Conservation (phyloP, 352 stramenopile species). For the Globisporangium acanthophoron region DNA sequence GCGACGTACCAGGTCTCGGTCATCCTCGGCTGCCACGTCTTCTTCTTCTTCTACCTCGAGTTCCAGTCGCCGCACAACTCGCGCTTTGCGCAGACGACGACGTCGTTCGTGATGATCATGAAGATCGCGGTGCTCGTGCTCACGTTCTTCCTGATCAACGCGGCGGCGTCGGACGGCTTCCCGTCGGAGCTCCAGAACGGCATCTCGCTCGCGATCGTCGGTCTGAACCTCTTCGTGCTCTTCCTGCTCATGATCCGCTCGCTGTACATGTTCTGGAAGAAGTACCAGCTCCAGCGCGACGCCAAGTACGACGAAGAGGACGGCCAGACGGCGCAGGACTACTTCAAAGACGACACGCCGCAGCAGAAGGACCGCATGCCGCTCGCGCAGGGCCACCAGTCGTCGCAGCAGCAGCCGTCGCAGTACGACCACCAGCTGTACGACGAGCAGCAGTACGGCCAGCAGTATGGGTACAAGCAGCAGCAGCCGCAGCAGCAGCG, state of each 20-base stretch:
- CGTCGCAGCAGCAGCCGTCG: conserved; percentile 8
- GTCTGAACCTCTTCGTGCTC: conserved; percentile 63
- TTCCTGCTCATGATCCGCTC: conserved; percentile 59
- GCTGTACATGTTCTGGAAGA: conserved; percentile 71
- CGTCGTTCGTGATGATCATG: conserved; percentile 71
- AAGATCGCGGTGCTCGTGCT: conserved; percentile 70
- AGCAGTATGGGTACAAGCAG: conserved; percentile 10
- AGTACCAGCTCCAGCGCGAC: conserved; percentile 60
- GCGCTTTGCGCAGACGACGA: conserved; percentile 65
- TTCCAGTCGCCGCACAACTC: conserved; percentile 66
- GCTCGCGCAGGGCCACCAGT: conserved; percentile 13
- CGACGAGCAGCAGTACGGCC: conserved; percentile 9
- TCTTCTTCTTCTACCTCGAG: conserved; percentile 74
- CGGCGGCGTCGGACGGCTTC: conserved; percentile 44
- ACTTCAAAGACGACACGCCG: conserved; percentile 62
- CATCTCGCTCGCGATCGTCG: conserved; percentile 64
- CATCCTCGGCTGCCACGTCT: conserved; percentile 46
- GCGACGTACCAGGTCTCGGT: conserved; percentile 46
- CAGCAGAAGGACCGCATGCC: conserved; percentile 21
- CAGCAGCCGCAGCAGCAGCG: conserved; percentile 12
- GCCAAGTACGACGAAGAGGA: conserved; percentile 50
- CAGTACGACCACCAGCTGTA: background rate
- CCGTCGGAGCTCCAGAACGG: conserved; percentile 57
- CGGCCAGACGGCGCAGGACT: conserved; percentile 54
- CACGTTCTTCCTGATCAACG: conserved; percentile 69